phyloP scores from a whole-genome alignment of 768 basidiomycete genomes.

The Amanita brunnescens region DNA sequence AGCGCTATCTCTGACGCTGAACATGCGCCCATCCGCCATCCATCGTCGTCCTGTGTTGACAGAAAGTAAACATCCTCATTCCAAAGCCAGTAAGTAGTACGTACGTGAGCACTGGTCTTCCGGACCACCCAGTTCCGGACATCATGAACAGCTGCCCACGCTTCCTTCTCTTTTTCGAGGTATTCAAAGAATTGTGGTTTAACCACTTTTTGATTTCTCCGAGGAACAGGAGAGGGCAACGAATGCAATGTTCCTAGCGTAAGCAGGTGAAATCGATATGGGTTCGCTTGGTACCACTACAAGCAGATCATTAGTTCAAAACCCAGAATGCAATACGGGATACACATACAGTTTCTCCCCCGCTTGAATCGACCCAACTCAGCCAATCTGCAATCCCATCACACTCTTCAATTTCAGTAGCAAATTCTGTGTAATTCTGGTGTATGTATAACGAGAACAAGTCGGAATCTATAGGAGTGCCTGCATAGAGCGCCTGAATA shows the following conservation, averaged over 20 bases:
- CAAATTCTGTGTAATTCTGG: conserved; percentile 88
- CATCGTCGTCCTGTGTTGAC: conserved; percentile 13
- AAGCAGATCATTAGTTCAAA: not conserved
- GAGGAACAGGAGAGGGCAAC: conserved; percentile 77
- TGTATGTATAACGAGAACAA: conserved; percentile 87
- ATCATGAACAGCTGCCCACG: conserved; percentile 48
- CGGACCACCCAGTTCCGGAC: conserved; percentile 50
- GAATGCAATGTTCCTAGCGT: conserved; percentile 80
- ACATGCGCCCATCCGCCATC: conserved; percentile 37
- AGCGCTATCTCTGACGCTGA: conserved; percentile 39
- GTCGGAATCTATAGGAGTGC: conserved; percentile 87
- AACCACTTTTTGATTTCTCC: conserved; percentile 71
- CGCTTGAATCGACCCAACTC: conserved; percentile 67
- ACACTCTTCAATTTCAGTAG: conserved; percentile 67
- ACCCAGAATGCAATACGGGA: not conserved
- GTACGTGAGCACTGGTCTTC: conserved; percentile 14
- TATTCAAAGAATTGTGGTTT: conserved; percentile 84
- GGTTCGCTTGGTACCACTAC: conserved; percentile 64
- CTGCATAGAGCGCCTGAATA: conserved; percentile 61
- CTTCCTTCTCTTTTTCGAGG: conserved; percentile 47
- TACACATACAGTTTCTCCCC: conserved; percentile 48
- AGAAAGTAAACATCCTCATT: not conserved
- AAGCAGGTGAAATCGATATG: conserved; percentile 81
- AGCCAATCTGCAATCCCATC: conserved; percentile 62
- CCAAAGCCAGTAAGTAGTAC: conserved; percentile 4